Evolutionary conservation across 2,329 filamentous ascomycete species (phyloP).

Genomic region (Exophiala alcalophila): DNA sequence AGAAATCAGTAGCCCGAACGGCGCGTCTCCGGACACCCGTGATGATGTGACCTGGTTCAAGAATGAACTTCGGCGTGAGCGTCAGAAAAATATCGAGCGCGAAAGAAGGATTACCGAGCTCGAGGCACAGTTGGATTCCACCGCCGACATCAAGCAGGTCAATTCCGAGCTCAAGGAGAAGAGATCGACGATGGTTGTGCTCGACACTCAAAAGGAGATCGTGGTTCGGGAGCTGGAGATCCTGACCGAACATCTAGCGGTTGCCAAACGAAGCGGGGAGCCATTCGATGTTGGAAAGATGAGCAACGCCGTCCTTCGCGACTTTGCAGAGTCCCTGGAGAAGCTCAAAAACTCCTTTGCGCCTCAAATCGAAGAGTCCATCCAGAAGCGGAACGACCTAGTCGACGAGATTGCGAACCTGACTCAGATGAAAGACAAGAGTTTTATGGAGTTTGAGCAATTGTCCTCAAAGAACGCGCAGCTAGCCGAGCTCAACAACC

Average conservation of each 20-base stretch:
- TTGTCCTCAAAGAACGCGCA: constrained; percentile 92
- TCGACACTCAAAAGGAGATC: constrained; percentile 93
- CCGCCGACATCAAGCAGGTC: constrained; percentile 66
- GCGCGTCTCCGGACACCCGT: constrained; percentile 53
- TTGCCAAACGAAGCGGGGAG: constrained; percentile 76
- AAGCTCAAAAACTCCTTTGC: constrained; percentile 76
- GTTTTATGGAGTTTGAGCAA: constrained; percentile 92
- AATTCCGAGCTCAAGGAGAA: constrained; percentile 90
- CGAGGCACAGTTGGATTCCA: constrained; percentile 56
- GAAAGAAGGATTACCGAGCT: constrained; percentile 85
- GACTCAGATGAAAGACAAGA: constrained; percentile 83
- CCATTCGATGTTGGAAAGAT: constrained; percentile 74
- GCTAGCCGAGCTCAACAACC: constrained; percentile 90
- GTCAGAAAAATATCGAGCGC: constrained; percentile 79
- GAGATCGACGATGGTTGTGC: constrained; percentile 87
- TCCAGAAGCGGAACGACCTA: constrained; percentile 79
- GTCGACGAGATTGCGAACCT: constrained; percentile 81
- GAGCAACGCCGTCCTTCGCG: constrained; percentile 59
- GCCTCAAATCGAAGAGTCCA: constrained; percentile 77
- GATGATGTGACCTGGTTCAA: constrained; percentile 65
- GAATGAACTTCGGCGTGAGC: constrained; percentile 75
- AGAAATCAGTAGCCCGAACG: constrained; percentile 71
- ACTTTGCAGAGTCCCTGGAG: constrained; percentile 61
- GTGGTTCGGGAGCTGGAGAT: constrained; percentile 90
- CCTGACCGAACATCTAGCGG: constrained; percentile 81